phyloP scores from a whole-genome alignment of 1,284 basidiomycete genomes.

The Coniferiporia weirii region DNA sequence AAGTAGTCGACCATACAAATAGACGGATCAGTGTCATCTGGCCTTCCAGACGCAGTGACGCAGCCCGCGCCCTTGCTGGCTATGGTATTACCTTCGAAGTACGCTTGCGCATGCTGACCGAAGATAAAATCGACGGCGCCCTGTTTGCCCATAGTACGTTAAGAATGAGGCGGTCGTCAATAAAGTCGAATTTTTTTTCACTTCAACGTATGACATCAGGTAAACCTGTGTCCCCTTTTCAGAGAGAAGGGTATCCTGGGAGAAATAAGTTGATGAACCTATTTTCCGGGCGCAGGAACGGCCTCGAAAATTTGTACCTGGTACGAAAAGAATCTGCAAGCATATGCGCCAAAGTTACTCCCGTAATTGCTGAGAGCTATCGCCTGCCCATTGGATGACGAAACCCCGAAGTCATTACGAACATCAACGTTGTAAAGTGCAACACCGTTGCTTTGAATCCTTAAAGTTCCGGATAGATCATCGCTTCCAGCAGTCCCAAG shows the following conservation, averaged over 20 bases:
- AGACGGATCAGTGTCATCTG: slow-evolving; percentile 16
- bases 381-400: slow-evolving; percentile 25
- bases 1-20: slow-evolving; percentile 15
- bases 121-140: slow-evolving; percentile 34
- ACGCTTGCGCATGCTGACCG: slow-evolving; percentile 28
- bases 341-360: slow-evolving; percentile 20
- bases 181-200: neutral
- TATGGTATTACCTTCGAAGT: slow-evolving; percentile 30
- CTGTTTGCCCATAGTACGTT: neutral
- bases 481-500: slow-evolving; percentile 20
- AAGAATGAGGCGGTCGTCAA: neutral
- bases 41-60: slow-evolving; percentile 29
- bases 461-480: slow-evolving; percentile 27
- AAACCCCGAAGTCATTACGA: slow-evolving; percentile 25
- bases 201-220: slow-evolving; percentile 29
- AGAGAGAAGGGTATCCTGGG: slow-evolving; percentile 30
- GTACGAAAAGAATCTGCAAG: slow-evolving; percentile 20
- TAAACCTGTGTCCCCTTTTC: slow-evolving; percentile 30
- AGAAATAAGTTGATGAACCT: slow-evolving; percentile 1
- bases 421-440: slow-evolving; percentile 30
- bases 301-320: slow-evolving; percentile 15
- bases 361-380: slow-evolving; percentile 28
- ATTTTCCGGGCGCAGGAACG: neutral
- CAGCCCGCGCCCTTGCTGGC: slow-evolving; percentile 27
- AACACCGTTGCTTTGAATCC: slow-evolving; percentile 28